Evolutionary conservation across 805 yeast species (phyloP).

Genomic region (Suhomyces emberorum): DNA sequence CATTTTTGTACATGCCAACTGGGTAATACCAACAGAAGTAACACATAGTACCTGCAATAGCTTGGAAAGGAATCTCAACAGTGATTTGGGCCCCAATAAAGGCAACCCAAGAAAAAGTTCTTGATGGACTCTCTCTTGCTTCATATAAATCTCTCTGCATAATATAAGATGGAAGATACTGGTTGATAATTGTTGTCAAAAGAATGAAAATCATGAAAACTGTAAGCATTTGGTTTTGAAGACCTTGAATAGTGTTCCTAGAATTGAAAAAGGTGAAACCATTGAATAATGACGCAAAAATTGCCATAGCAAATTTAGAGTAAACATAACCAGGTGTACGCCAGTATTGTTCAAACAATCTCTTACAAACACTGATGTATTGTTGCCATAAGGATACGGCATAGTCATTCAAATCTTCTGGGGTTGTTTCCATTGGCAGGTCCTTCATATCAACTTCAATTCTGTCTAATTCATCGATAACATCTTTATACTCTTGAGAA

Average conservation of each 20-base stretch:
- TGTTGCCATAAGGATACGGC: slow-evolving; percentile 10
- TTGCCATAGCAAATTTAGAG: slow-evolving; percentile 12
- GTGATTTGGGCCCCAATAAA: slow-evolving; percentile 62
- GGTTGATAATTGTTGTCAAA: slow-evolving; percentile 56
- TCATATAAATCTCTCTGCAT: slow-evolving; percentile 64
- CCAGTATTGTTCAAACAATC: slow-evolving; percentile 25
- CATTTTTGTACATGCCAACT: slow-evolving; percentile 23
- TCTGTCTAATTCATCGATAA: slow-evolving; percentile 13
- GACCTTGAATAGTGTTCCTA: slow-evolving; percentile 18
- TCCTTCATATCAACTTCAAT: slow-evolving; percentile 16
- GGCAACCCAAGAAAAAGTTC: slow-evolving; percentile 64
- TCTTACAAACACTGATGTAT: slow-evolving; percentile 9
- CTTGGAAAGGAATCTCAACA: slow-evolving; percentile 65
- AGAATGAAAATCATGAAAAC: slow-evolving; percentile 63
- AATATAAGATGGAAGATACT: slow-evolving; percentile 54
- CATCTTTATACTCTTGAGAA: slow-evolving; percentile 15
- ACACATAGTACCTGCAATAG: slow-evolving; percentile 42
- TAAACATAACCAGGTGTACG: slow-evolving; percentile 24
- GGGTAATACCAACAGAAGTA: slow-evolving; percentile 20
- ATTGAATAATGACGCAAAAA: slow-evolving; percentile 12
- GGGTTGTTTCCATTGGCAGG: slow-evolving; percentile 1
- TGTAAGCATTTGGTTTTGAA: slow-evolving; percentile 68
- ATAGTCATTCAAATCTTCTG: slow-evolving; percentile 6
- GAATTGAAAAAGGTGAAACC: slow-evolving; percentile 15
- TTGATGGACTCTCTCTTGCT: slow-evolving; percentile 71